Evolutionary conservation across 1,284 basidiomycete species (phyloP), one percentile per base, ranked within the genome.

Genomic region (Inonotus hispidus): DNA sequence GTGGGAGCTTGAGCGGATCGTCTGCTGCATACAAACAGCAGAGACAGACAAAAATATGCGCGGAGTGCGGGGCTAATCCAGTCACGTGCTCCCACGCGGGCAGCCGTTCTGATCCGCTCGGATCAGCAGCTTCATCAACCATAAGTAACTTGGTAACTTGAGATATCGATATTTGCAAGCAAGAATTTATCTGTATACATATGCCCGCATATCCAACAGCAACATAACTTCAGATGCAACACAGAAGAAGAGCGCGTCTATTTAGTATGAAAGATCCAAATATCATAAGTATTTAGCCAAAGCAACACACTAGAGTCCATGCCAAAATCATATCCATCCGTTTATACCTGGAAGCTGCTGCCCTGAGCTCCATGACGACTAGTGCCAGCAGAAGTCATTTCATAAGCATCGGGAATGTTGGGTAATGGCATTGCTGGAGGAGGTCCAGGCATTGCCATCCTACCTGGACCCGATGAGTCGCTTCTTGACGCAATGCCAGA

Each of bases 351-450:
- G 8, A 6, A 47, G 7, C 11, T 27, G 46, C 49, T n/a, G 7
- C 49, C 49, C 19, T 52, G 49, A 8, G 29, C n/a, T 8, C 49
- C 7, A 19, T 32, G 49, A 5, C 27, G 29, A 27, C 27, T 35
- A 19, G 16, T 19, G 19, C 27, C 49, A 8, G n/a, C 39, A 21
- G 39, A 16, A 19, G 39, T 29, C 55, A 56, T 56, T 19, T 56
- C 55, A 25, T 56, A 56, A n/a, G 25, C 21, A 23, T 56, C 55
- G 10, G 29, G 55, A 16, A 19, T 21, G 14, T 21, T 14, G 11
- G 55, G 41, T 35, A 35, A 45, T 19, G 55, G 55, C 55, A 56
- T 56, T 16, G 39, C 10, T 27, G 55, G 55, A 32, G 55, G 41
- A 27, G 55, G 55, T 11, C n/a, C 37, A 23, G 53, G 53, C 53